Base-by-base conservation (phyloP, 495 filamentous ascomycete genomes). In the Penicillium bialowiezense region DNA sequence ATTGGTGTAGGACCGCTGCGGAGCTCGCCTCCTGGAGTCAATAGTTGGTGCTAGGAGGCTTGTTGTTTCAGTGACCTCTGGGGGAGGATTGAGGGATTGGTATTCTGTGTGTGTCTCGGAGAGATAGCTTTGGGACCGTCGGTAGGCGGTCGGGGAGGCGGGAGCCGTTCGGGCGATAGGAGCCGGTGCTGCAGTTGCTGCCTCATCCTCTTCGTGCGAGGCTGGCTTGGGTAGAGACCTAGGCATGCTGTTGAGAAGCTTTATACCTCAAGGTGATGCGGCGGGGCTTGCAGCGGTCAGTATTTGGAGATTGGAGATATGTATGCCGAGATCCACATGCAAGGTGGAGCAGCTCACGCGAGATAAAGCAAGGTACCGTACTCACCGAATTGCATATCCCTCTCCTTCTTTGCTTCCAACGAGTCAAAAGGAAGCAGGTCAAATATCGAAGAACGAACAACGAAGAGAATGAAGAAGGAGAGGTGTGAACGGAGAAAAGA, bases 1-100 rank as follows among this genome's bases (percentile, higher is more conserved):
- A 37, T 61, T 74, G 36, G 71, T 73, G 33, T 74, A 74, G 13
- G 71, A 74, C 2, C 71, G 68, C 9, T 56, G 61, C 3, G 64
- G 67, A n/a, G 50, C 35, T 10, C 54, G 48, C 21, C 63, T 56
- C 0, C 54, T 52, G 12, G 28, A 20, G 7, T 54, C 63, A 15
- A 49, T 48, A 8, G 34, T 3, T 10, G 65, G 47, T 0, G 59
- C 63, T 12, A 74, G 49, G 3, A 74, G 50, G 46, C 68, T 69
- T 4, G 68, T 72, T 23, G 63, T 69, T 56, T 74, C 71, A 3
- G 53, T 54, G 9, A 62, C 46, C 24, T 73, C 71, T 4, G 71
- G 20, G 17, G 59, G 67, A 0, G 65, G 41, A 34, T 67, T 67
- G 13, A 71, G 55, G 5, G 69, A 68, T 38, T 74, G 56, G 47